Base-by-base conservation (phyloP, 164 flowering plant species). In the Kalanchoe fedtschenkoi region DNA sequence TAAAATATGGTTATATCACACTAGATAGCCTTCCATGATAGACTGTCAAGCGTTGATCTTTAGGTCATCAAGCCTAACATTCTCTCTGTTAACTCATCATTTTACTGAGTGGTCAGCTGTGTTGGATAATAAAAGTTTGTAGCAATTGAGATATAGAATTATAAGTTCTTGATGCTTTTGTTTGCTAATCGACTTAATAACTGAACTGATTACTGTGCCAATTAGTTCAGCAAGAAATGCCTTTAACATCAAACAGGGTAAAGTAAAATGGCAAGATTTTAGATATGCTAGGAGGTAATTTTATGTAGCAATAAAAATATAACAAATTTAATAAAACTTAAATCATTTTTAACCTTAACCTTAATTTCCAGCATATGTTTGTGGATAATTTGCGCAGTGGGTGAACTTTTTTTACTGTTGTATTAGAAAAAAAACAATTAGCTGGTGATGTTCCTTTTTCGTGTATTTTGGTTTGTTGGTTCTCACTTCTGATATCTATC, bases 401-500 rank as follows among this genome's bases (percentile, higher is more conserved):
- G 5, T n/a, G 51, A 24, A 47, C 55, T 47, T 47, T 15, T 1
- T 10, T 1, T 21, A 46, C 26, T 46, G 26, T 11, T 21, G 2
- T 6, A 21, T 46, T 6, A 5, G 11, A 22, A 47, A 47, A 9
- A 8, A 47, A 22, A 22, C 8, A 37, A 37, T 8, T 37, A 37
- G 29, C 24, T 47, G 30, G 10, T 47, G 10, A 10, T 47, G 55
- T 24, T 47, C 55, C 29, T 22, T 24, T 47, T 47, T 21, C 26
- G 4, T 19, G 21, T n/a, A 46, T 5, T 46, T 19, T 37, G 6
- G 39, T 28, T 46, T 19, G 22, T 21, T 19, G 9, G n/a, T 46
- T 28, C 24, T 13, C 7, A 7, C 22, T 7, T 46, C 70, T 51
- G 9, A 67, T 75, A 21, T 30, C 56, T 67, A 57, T 66, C 96